phyloP scores from a whole-genome alignment of 1,139 yeast genomes.

The Yamadazyma dushanensis region DNA sequence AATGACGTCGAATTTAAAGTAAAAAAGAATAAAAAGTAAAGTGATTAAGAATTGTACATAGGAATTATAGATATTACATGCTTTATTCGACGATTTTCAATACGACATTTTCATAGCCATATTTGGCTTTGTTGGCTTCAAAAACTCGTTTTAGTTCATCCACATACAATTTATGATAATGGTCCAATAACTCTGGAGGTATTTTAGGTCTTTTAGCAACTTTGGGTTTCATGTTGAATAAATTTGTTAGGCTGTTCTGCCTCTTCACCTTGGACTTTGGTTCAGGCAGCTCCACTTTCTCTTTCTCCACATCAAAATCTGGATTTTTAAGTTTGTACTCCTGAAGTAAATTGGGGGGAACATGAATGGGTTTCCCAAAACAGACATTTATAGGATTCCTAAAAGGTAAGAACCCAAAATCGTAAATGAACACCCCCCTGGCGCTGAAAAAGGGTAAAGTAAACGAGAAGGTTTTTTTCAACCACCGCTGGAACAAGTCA shows the following conservation, averaged over 20 bases:
- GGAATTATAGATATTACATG: not conserved
- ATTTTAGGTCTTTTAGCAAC: constrained; percentile 23
- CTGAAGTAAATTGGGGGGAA: constrained; percentile 49
- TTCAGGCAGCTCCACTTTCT: constrained; percentile 10
- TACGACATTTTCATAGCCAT: constrained; percentile 49
- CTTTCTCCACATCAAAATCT: constrained; percentile 18
- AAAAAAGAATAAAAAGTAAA: constrained; percentile 7
- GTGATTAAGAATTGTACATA: constrained; percentile 3
- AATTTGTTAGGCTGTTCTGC: constrained; percentile 9
- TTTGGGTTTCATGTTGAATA: constrained; percentile 12
- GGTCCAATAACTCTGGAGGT: constrained; percentile 53
- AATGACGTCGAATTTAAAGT: constrained; percentile 16
- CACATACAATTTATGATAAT: constrained; percentile 74
- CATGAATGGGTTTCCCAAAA: constrained; percentile 77
- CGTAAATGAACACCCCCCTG: constrained; percentile 88
- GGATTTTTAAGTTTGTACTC: constrained; percentile 34
- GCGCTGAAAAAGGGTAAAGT: constrained; percentile 92
- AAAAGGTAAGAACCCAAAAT: constrained; percentile 87
- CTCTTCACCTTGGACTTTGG: constrained; percentile 5
- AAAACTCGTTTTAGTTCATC: constrained; percentile 65
- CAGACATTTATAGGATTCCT: constrained; percentile 79
- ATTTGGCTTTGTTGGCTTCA: constrained; percentile 66
- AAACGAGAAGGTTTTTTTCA: constrained; percentile 73
- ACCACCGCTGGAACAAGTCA: constrained; percentile 62
- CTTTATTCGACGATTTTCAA: constrained; percentile 44